Evolutionary conservation across 305 asterid species (phyloP), one percentile per base, ranked within the genome.

Genomic region (Withania somnifera): DNA sequence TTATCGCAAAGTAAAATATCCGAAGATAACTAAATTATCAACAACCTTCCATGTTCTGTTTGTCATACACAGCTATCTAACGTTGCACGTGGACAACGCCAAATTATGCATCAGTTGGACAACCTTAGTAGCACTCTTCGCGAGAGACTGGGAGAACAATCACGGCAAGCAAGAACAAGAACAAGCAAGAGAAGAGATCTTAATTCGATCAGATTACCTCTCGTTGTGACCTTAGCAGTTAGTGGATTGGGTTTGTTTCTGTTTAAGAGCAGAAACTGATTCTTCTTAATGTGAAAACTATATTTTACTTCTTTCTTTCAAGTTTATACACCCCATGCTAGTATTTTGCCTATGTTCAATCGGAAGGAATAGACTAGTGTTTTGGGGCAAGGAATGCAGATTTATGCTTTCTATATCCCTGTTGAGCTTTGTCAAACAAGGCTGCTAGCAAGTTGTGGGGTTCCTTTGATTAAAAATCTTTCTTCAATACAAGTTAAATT

Each of bases 61-160:
- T 36, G 40, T 36, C 7, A 36, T 36, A 36, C 40, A 56, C 92
- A 97, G 99, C 82, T 97, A 82, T 86, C 95, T 38, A 91, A 80
- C 60, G 83, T 97, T 75, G 85, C 90, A 22, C 91, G 97, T 14
- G 91, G 97, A 11, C 99, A 97, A 58, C 94, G 95, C 77, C 98
- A 97, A 88, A 87, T 92, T 52, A 88, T 95, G 88, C 95, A 91
- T 76, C 98, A 93, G 88, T 68, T 84, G 71, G 88, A 87, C 67
- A 88, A 82, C 11, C 86, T 88, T 19, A 83, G 77, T 53, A 88
- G 71, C 53, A 81, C 85, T 83, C 81, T 89, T 11, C 87, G 87
- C 0, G 88, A 87, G 30, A 76, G 82, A 47, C 51, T 80, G 66
- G 87, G 83, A 22, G 87, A 82, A 45, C 81, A 36, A 34, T 79